Evolutionary conservation across 2,329 filamentous ascomycete species (phyloP).

Genomic region (Colletotrichum spaethianum): DNA sequence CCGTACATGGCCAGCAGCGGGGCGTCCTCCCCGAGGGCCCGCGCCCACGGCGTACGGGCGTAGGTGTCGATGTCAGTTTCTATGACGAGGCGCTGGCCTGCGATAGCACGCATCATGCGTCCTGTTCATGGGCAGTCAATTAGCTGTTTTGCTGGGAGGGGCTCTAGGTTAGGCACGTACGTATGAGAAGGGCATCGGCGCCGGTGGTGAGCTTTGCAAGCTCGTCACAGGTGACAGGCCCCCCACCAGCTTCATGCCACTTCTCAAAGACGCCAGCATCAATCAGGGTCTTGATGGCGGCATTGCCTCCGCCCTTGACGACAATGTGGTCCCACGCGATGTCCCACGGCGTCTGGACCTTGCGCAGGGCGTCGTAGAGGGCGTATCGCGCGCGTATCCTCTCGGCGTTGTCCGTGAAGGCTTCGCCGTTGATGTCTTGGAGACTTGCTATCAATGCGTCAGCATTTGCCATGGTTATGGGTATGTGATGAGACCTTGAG

Average conservation of each 20-base stretch:
- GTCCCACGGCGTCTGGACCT: constrained; percentile 55
- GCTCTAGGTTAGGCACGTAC: constrained; percentile 42
- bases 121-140: constrained; percentile 40
- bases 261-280: constrained; percentile 54
- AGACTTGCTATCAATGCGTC: constrained; percentile 47
- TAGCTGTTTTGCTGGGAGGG: not conserved
- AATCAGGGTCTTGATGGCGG: constrained; percentile 54
- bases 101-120: constrained; percentile 53
- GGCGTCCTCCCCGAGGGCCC: constrained; percentile 47
- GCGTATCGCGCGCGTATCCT: constrained; percentile 51
- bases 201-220: constrained; percentile 52
- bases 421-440: constrained; percentile 45
- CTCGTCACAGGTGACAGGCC: constrained; percentile 48
- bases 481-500: not conserved
- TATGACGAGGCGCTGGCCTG: constrained; percentile 52
- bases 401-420: constrained; percentile 52
- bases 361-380: constrained; percentile 48
- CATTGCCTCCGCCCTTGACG: constrained; percentile 51
- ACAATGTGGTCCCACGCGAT: constrained; percentile 56
- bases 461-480: constrained; percentile 44
- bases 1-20: constrained; percentile 51
- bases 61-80: constrained; percentile 54
- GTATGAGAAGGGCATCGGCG: constrained; percentile 51
- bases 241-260: constrained; percentile 50
- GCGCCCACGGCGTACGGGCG: constrained; percentile 51